These are phyloP conservation scores for Dioszegia aurantiaca DNA, from an alignment of 768 basidiomycete species.

Conservation along the genomic window DNA sequence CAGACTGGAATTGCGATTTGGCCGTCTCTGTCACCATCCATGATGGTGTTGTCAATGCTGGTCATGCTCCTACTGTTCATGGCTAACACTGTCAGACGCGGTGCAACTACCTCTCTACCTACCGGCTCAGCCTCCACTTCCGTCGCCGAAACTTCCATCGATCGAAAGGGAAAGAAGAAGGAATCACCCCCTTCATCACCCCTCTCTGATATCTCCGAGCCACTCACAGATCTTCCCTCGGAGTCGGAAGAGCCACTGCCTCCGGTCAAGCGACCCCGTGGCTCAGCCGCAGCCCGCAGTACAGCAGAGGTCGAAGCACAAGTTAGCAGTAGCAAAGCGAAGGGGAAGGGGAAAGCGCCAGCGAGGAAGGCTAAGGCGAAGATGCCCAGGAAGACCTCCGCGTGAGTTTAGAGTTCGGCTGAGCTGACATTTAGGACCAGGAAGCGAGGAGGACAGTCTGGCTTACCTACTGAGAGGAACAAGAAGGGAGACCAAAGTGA, in stretches of 20 bases:
- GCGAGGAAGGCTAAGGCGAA: slow-evolving; percentile 58
- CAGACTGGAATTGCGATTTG: too few species aligned
- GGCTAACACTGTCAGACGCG: slow-evolving; percentile 1
- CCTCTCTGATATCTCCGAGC: slow-evolving; percentile 52
- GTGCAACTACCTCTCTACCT: background rate
- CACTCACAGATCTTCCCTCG: slow-evolving; percentile 36
- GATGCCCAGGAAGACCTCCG: slow-evolving; percentile 35
- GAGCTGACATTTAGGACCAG: slow-evolving; percentile 9
- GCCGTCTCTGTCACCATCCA: background rate
- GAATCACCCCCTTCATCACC: slow-evolving; percentile 57
- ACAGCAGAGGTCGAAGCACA: background rate
- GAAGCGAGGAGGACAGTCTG: slow-evolving; percentile 10
- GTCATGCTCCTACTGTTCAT: background rate
- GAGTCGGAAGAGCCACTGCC: slow-evolving; percentile 59
- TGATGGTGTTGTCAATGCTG: background rate
- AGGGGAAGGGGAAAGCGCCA: slow-evolving; percentile 24
- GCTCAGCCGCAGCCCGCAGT: slow-evolving; percentile 2
- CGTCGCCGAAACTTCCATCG: slow-evolving; percentile 7
- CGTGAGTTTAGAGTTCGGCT: slow-evolving; percentile 20
- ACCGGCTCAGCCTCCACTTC: background rate
- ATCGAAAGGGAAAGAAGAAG: slow-evolving; percentile 83
- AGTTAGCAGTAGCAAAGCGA: slow-evolving; percentile 18
- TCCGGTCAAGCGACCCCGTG: slow-evolving; percentile 34
- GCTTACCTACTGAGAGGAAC: slow-evolving; percentile 19
- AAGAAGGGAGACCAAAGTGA: slow-evolving; percentile 44